These are phyloP conservation scores for Leishmania tropica DNA, from an alignment of 208 protist genomes.

Conservation along the genomic window DNA sequence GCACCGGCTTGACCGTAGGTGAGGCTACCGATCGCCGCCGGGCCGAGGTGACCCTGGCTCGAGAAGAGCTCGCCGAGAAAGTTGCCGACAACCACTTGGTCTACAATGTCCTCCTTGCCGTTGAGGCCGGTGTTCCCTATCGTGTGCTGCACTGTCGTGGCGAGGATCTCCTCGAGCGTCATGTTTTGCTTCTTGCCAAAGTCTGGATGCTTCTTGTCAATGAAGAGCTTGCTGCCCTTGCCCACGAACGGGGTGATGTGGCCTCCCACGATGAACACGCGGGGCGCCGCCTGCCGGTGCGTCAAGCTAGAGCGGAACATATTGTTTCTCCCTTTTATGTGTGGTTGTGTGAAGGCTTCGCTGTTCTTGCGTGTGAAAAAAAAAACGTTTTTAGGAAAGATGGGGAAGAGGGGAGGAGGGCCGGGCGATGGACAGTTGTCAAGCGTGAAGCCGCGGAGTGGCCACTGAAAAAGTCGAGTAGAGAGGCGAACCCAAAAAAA, in stretches of 20 bases:
- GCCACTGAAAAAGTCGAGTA: not conserved
- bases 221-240: slow-evolving; percentile 90
- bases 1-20: slow-evolving; percentile 28
- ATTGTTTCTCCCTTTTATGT: not conserved
- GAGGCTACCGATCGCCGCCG: slow-evolving; percentile 67
- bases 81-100: slow-evolving; percentile 85
- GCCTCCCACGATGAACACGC: slow-evolving; percentile 86
- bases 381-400: not conserved
- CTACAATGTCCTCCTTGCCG: slow-evolving; percentile 68
- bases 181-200: slow-evolving; percentile 91
- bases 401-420: not conserved
- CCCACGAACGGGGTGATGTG: slow-evolving; percentile 89
- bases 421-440: not conserved
- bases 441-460: not conserved
- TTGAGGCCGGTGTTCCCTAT: slow-evolving; percentile 43
- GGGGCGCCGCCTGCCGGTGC: slow-evolving; percentile 31
- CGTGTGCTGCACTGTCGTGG: slow-evolving; percentile 58
- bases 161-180: slow-evolving; percentile 77
- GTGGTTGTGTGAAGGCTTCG: no score
- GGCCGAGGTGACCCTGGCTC: slow-evolving; percentile 88
- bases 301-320: slow-evolving; percentile 39
- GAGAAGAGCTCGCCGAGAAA: slow-evolving; percentile 90
- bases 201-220: slow-evolving; percentile 91
- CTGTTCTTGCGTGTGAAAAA: not conserved
- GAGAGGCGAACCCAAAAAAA: not conserved